Evolutionary conservation across 805 yeast genomes (phyloP), one percentile per base, ranked within the genome.

Genomic region (Yamadazyma ubonensis): DNA sequence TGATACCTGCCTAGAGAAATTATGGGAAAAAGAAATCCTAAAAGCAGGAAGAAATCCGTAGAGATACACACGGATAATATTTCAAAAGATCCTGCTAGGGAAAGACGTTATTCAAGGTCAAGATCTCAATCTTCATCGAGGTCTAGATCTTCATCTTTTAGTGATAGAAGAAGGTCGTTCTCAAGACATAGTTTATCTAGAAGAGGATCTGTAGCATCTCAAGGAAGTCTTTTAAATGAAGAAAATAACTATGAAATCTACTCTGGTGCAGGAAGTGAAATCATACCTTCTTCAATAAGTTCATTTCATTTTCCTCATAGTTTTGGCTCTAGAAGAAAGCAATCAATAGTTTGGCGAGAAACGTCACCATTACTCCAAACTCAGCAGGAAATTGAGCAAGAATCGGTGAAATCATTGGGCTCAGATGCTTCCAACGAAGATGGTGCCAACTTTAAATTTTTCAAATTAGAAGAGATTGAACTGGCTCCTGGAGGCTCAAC

Each of bases 401-500:
- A 41, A 20, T 67, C 61, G 14, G 67, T 63, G 20, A 57, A 57
- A 27, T 65, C 69, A 10, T 63, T 57, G 32, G 54, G 49, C n/a
- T 61, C 72, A 3, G 53, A 61, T 6, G 54, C 51, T n/a, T 71
- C 75, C 6, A 44, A 54, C 18, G 71, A 66, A 33, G 57, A 65
- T 6, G 58, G 53, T 27, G 53, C 56, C 10, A 70, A 81, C 40
- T 91, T 93, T 65, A 76, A 79, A 45, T 91, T 90, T 58, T 91
- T 91, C 61, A 79, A 91, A 8, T 71, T 83, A 3, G 87, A 85
- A 41, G 93, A 88, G 49, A 82, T 91, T 33, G 90, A 84, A 52
- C 70, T 75, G 36, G 97, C 98, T 0, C 93, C 86, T 39, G 96
- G 96, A 33, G 74, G 91, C 1, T 86, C 96, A 2, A 83, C 91